These are phyloP conservation scores for Neonectria punicea DNA, from an alignment of 2,329 filamentous ascomycete species.

Conservation along the genomic window DNA sequence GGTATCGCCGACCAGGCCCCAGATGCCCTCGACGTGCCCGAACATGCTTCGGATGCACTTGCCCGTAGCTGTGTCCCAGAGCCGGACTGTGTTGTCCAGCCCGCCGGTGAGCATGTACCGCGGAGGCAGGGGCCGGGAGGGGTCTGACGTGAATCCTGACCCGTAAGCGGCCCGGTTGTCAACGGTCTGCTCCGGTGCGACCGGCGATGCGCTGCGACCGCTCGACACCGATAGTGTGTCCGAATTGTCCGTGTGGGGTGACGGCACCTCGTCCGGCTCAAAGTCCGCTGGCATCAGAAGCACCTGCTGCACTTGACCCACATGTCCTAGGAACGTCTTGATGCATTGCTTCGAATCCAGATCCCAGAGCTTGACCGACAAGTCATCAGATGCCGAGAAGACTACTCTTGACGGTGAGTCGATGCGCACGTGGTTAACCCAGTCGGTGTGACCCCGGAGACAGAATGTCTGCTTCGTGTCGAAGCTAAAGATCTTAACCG, in stretches of 20 bases:
- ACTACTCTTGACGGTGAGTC: constrained; percentile 85
- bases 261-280: constrained; percentile 77
- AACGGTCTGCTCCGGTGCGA: constrained; percentile 45
- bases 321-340: constrained; percentile 83
- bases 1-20: constrained; percentile 90
- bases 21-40: constrained; percentile 95
- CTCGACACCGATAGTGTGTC: constrained; percentile 66
- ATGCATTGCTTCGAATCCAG: constrained; percentile 85
- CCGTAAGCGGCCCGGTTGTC: constrained; percentile 68
- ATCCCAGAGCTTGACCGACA: constrained; percentile 92
- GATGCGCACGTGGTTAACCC: constrained; percentile 95
- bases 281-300: constrained; percentile 86
- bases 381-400: constrained; percentile 93
- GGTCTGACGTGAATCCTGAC: constrained; percentile 68
- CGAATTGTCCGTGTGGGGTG: constrained; percentile 56
- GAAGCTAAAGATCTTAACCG: constrained; percentile 93
- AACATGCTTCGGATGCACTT: constrained; percentile 93
- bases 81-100: constrained; percentile 87
- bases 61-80: constrained; percentile 89
- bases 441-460: constrained; percentile 87
- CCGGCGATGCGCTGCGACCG: constrained; percentile 56
- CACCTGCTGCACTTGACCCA: constrained; percentile 95
- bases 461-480: constrained; percentile 82
- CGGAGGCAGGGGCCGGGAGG: constrained; percentile 77
- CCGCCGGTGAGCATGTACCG: constrained; percentile 94